phyloP scores from a whole-genome alignment of 2,329 filamentous ascomycete genomes.

The Calonectria ilicicola region DNA sequence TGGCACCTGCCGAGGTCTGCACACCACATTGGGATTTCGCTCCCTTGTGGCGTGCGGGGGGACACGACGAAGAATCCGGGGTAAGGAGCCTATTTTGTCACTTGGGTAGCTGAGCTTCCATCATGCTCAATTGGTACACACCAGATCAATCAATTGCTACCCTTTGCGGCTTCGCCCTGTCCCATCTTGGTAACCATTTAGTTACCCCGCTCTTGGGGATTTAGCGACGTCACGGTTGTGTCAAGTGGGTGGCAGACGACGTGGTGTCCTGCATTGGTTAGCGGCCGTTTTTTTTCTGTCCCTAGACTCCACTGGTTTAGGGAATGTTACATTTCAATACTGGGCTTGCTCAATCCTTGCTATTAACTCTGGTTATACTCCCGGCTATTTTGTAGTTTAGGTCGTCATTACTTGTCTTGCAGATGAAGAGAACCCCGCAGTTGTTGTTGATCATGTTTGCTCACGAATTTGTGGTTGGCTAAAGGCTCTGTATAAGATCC shows the following conservation, averaged over 20 bases:
- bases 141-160: neutral
- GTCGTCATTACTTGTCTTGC: neutral
- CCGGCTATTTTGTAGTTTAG: neutral
- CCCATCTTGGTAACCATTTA: neutral
- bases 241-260: conserved; percentile 33
- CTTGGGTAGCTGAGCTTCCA: neutral
- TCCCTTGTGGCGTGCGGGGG: conserved; percentile 1
- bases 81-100: conserved; percentile 14
- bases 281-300: conserved; percentile 22
- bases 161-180: neutral
- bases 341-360: neutral
- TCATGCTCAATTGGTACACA: conserved; percentile 10
- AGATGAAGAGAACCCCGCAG: neutral
- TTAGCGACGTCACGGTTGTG: conserved; percentile 20
- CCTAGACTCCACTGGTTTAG: neutral
- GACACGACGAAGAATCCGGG: conserved; percentile 13
- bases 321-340: neutral
- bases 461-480: neutral
- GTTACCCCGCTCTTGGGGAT: conserved; percentile 6
- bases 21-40: neutral
- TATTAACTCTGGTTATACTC: neutral
- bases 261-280: conserved; percentile 43
- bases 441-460: neutral
- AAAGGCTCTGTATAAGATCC: neutral
- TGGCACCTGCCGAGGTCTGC: conserved; percentile 16